Base-by-base conservation (phyloP, 176 grass and related monocot species). In the Zoysia japonica region DNA sequence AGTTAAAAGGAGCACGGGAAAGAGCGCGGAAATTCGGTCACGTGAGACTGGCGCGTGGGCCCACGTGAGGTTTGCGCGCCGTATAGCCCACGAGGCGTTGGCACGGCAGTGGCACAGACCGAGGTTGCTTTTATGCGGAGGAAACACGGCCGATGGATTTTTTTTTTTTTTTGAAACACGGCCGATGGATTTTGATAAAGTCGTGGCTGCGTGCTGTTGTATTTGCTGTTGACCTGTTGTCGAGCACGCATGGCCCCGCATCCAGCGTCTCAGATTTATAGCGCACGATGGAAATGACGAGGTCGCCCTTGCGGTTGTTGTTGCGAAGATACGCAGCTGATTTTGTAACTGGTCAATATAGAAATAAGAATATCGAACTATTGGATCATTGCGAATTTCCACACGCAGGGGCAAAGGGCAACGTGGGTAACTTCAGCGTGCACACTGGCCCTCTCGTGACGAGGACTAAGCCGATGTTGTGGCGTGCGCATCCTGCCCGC, bases 191-290 rank as follows among this genome's bases (percentile, higher is more conserved):
- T 28, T 28, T 28, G 28, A 28, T 28, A 28, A 4, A 8, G 11
- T 9, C 52, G 57, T 38, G 50, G 12, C 39, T 69, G 53, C 67
- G 47, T 16, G 17, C 11, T 9, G 52, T 47, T 68, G 72, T 48
- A 64, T 62, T 61, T 68, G 72, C 13, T 51, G 65, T 8, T 65
- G 62, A 40, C 37, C 59, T 36, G 59, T 35, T 84, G 82, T 60
- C 36, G 6, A 44, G 79, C 9, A 59, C 57, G n/a, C n/a, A 61
- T 2, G 9, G 1, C 28, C 55, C n/a, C 17, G 36, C 37, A 63
- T 64, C 66, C 35, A 78, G 8, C 56, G 10, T 46, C 62, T 53
- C 12, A 8, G 36, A 44, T 44, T 62, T 36, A 78, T 43, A 41
- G 55, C 1, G 3, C 28, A 4, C 12, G 3, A 13, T 0, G 7